Base-by-base conservation (phyloP, 225 moss, liverwort and hornwort species). In the Straminergon stramineum region DNA sequence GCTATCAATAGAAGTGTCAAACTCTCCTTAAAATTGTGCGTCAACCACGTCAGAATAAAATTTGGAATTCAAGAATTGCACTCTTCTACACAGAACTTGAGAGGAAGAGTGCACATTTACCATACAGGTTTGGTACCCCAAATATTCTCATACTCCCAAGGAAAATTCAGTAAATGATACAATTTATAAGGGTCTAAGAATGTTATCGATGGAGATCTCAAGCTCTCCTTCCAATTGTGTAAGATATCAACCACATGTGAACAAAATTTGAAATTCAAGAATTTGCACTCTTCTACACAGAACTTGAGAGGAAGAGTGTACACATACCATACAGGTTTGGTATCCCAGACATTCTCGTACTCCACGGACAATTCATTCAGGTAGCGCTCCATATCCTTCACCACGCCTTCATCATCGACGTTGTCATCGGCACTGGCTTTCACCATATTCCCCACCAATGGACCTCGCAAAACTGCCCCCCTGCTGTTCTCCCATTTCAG, bases 291-390 rank as follows among this genome's bases (percentile, higher is more conserved):
- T 21, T 71, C 30, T 26, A 61, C 48, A 53, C 11, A 69, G 57
- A 74, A 15, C 31, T 56, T 31, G 53, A 34, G 79, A 26, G 30
- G 28, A 85, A 34, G 63, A 68, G 63, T 13, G 16, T 10, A 48
- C 51, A 90, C 98, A 75, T 92, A 97, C 99, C 99, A 99, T 9
- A 87, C 95, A 48, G 99, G 99, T 90, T 99, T 99, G 37, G 99
- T 99, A 79, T 99, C 99, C 99, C 99, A 99, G 22, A 99, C 99
- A 93, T 95, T 99, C 86, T 99, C 97, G 89, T 99, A 99, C 92
- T 99, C 99, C 41, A 99, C 95, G 8, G 99, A 96, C 83, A 97
- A 84, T 66, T 97, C 95, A 69, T 94, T 94, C 76, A 99, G 82
- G 84, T 94, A 97, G 16, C 96, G 87, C 90, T 99, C 99, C 96